Evolutionary conservation across 2,329 filamentous ascomycete genomes (phyloP), one percentile per base, ranked within the genome.

Genomic region (Verticillium isaacii): DNA sequence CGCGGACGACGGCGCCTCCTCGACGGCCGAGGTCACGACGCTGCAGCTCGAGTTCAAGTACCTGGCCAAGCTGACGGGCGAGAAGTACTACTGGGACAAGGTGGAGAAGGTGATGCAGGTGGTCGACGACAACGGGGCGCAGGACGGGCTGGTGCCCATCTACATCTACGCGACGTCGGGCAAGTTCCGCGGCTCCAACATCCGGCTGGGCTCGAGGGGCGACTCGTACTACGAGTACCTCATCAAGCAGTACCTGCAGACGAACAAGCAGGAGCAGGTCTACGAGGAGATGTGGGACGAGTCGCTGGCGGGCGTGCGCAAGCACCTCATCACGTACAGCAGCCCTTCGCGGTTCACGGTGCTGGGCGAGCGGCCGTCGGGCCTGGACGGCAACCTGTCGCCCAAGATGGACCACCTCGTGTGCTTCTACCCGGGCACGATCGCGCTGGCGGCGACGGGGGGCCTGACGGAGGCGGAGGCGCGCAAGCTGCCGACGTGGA

Each of bases 151-250:
- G 19, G 83, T 98, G 3, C 95, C 94, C 37, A 98, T 98, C 70
- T 98, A 90, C 76, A 89, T 99, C 67, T 88, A 92, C 72, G 87
- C 95, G 4, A 85, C 88, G 32, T 87, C 80, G 14, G 95, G 95
- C 61, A 79, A 86, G 60, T 99, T 98, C 77, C 84, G 86, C 58
- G 92, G 92, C 23, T 77, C 87, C 23, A 96, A 97, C 71, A 94
- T 99, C 70, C 90, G 95, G 19, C 83, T 98, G 25, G 95, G 95
- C 45, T 97, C 92, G 73, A 87, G 95, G 64, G 95, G 95, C 56
- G 95, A 99, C 78, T 97, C 93, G 57, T 99, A 98, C 78, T 99
- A 99, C 77, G 92, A 99, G 77, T 99, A 99, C 74, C 86, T 99
- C 58, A 96, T 98, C 80, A 99, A 99, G 79, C 95, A 99, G 74